Percentiles rank a stretch among this genome's conserved stretches.
phyloP scores from a whole-genome alignment of 371 early-diverging fungal genomes.

The Mucor sp. region DNA sequence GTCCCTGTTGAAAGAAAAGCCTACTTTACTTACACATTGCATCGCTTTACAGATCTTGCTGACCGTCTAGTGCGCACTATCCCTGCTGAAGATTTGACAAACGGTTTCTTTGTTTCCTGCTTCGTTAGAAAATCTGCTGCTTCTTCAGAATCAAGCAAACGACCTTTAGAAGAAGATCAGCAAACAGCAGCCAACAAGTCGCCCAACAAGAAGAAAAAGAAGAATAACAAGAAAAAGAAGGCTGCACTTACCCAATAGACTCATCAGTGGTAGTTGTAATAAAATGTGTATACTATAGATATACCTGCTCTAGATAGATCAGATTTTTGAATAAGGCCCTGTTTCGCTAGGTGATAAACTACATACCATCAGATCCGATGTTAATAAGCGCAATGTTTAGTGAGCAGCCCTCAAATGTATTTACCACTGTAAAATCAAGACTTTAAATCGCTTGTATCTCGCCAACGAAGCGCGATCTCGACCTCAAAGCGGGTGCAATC shows the following conservation, averaged over 20 bases:
- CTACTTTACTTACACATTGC: not conserved
- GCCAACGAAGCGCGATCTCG: too few species aligned
- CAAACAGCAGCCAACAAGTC: not conserved
- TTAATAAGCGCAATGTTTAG: too few species aligned
- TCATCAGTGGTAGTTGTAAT: not conserved
- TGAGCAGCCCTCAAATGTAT: too few species aligned
- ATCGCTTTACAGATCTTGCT: constrained; percentile 41
- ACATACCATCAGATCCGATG: too few species aligned
- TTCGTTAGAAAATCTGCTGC: constrained; percentile 57
- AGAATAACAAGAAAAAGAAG: constrained; percentile 28
- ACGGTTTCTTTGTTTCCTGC: constrained; percentile 87
- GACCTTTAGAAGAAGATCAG: constrained; percentile 4
- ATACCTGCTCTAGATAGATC: too few species aligned
- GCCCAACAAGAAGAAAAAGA: constrained; percentile 20
- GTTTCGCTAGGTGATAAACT: too few species aligned
- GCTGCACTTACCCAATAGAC: constrained; percentile 18
- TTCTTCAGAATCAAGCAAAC: constrained; percentile 3
- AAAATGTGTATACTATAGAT: not conserved
- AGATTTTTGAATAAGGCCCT: too few species aligned
- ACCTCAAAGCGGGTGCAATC: too few species aligned
- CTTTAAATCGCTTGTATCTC: too few species aligned
- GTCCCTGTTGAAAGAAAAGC: not conserved
- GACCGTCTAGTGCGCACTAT: constrained; percentile 68
- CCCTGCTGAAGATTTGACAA: constrained; percentile 72
- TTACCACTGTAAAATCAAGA: too few species aligned